Evolutionary conservation across 208 protist species (phyloP), one percentile per base, ranked within the genome.

Genomic region (Zelonia costaricensis): DNA sequence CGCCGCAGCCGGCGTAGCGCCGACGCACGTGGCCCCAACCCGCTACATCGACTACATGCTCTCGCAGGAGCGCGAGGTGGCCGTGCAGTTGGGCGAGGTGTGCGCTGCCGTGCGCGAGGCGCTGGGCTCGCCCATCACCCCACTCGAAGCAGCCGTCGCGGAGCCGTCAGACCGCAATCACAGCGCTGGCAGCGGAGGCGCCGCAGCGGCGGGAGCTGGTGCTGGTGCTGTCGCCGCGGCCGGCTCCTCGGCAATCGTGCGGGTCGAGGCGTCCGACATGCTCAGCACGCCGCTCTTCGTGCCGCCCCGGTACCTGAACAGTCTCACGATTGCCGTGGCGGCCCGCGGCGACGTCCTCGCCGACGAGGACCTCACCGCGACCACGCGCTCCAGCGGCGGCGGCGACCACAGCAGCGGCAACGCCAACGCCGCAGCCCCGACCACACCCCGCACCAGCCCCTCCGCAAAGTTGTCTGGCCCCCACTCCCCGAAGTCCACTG

Each of bases 231-330:
- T 30, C 3, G 46, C 15, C 3, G 0, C n/a, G 47, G 27, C 57
- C 1, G 10, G 28, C 1, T 3, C 56, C 18, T 22, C 23, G 22
- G 27, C 58, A 33, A 5, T 48, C 10, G 66, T 73, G 20, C 45
- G 52, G 20, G 43, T 73, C n/a, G 66, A 73, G 58, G 23, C 31
- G 42, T 38, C 66, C 8, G 57, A 73, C 58, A 73, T 65, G 66
- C 52, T 73, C 20, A 51, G 42, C 58, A 73, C 62, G 25, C 66
- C 66, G 4, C 65, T 73, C 45, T 73, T 73, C 22, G 58, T 73
- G 8, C 58, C 57, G 0, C 25, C 16, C 23, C 42, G 44, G 35
- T 66, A 65, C 15, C 58, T 73, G 27, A 46, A 56, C 36, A 59
- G 49, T 44, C 66, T 73, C 43, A 31, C 45, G 25, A 31, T 31